Base-by-base conservation (phyloP, 257 asterid species). In the Linaria vulgaris region DNA sequence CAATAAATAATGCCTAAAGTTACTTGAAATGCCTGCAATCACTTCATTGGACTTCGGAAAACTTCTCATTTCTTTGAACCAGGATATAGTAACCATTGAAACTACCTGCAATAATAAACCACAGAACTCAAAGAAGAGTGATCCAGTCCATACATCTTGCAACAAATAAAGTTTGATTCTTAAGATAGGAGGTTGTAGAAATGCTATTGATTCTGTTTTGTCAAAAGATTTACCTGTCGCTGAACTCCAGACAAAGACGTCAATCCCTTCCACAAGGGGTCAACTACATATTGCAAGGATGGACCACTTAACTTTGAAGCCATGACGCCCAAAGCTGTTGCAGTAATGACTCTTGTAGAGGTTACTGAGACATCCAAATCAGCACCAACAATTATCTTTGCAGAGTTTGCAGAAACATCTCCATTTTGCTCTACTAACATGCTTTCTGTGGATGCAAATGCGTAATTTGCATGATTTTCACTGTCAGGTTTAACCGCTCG, bases 211-310 rank as follows among this genome's bases (percentile, higher is more conserved):
- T 20, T 64, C 48, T 62, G 68, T 22, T 27, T 9, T 25, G 23
- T 68, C 21, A 69, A 64, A 64, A 17, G 59, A 46, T 56, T 56
- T 75, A 94, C 99, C 97, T 94, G 97, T 11, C 99, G 81, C 78
- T 87, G 99, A 78, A 94, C 99, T 66, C 99, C 99, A 66, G 97
- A 90, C 19, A 78, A 56, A 30, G 99, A 90, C 73, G 77, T 83
- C 66, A 94, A 76, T 54, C 94, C 97, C 50, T 71, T 88, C 99
- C 96, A 82, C 59, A 94, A 44, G 1, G 99, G 94, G 46, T 84
- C 94, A 63, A 84, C 79, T 47, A 90, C 85, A 67, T 71, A 85
- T 41, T 82, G 83, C 80, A 94, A 76, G 69, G 91, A 77, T 49
- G 71, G 65, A 57, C 81, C 83, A 69, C 52, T 71, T 73, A 94